These are phyloP conservation scores for Lactarius quietus DNA, from an alignment of 768 basidiomycete species.

Conservation along the genomic window DNA sequence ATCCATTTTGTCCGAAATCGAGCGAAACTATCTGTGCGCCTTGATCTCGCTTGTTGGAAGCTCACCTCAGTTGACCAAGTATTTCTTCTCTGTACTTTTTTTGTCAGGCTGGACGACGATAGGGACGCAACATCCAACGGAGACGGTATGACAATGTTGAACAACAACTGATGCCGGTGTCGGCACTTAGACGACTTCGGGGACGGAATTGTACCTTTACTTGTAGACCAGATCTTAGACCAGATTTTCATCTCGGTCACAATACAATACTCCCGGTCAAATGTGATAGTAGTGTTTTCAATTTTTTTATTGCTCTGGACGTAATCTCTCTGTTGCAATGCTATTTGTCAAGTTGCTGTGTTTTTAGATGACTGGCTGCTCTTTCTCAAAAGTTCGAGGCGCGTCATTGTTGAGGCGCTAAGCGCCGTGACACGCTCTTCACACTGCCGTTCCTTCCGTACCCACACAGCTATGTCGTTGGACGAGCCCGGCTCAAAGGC, in stretches of 20 bases:
- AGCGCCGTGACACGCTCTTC: neutral
- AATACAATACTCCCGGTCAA: conserved; percentile 13
- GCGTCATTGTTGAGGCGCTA: neutral
- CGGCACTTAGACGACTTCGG: neutral
- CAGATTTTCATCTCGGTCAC: conserved; percentile 7
- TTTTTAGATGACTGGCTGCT: neutral
- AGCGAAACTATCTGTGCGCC: conserved; percentile 79
- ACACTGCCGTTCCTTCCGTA: neutral
- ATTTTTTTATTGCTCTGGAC: conserved; percentile 17
- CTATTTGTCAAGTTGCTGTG: conserved; percentile 5
- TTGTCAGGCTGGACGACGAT: conserved; percentile 61
- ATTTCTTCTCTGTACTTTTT: neutral
- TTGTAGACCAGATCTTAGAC: conserved; percentile 10
- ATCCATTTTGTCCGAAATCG: conserved; percentile 87
- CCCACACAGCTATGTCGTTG: conserved; percentile 16
- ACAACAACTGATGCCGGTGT: conserved; percentile 20
- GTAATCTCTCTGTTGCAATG: conserved; percentile 17
- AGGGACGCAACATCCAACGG: conserved; percentile 58
- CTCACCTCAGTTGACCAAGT: conserved; percentile 9
- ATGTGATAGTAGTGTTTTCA: conserved; percentile 2
- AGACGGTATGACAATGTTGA: conserved; percentile 45
- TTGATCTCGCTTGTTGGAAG: neutral
- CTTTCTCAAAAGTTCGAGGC: neutral
- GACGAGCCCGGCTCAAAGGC: conserved; percentile 22
- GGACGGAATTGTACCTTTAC: conserved; percentile 15